Conservation (phyloP, 805 yeast species). For the Tanozyma kutaoensis region DNA sequence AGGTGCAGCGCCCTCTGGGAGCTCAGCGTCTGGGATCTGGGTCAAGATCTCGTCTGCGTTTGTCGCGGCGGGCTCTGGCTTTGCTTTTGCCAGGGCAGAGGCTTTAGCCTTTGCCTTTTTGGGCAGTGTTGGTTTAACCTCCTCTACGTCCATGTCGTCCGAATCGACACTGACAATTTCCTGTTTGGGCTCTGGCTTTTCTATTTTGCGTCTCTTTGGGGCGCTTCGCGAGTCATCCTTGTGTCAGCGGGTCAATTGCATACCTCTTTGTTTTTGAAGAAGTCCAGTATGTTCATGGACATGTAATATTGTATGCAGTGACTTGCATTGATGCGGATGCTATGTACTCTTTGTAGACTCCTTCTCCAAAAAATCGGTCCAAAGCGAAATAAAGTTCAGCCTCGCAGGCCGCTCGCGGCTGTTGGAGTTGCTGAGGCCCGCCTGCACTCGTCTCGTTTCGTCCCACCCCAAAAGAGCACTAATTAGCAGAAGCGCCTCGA, state of each 20-base stretch:
- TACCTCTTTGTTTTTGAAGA: too few species aligned
- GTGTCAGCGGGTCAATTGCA: too few species aligned
- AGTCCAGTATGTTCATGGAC: too few species aligned
- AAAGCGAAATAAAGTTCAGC: conserved; percentile 52
- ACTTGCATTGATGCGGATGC: too few species aligned
- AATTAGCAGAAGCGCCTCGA: conserved; percentile 78
- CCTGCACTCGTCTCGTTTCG: conserved; percentile 60
- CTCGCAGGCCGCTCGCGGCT: conserved; percentile 15
- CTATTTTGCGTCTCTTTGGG: too few species aligned
- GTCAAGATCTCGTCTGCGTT: conserved; percentile 39
- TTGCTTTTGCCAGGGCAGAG: conserved; percentile 1
- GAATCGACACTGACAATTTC: too few species aligned
- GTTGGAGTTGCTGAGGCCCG: conserved; percentile 37
- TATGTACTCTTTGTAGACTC: conserved; percentile 44
- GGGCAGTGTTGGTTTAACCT: conserved; percentile 1
- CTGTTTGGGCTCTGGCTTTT: conserved; percentile 4
- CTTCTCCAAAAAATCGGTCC: conserved; percentile 73
- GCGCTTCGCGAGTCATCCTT: too few species aligned
- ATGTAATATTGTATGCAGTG: too few species aligned
- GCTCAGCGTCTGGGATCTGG: conserved; percentile 62
- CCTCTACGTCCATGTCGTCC: conserved; percentile 1
- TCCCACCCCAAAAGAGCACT: conserved; percentile 84
- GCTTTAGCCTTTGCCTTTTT: conserved; percentile 2
- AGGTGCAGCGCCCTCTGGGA: conserved; percentile 39
- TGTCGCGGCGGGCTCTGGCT: conserved; percentile 13